These are phyloP conservation scores for Citrullus colocynthis DNA, from an alignment of 306 rosid species.

Conservation along the genomic window DNA sequence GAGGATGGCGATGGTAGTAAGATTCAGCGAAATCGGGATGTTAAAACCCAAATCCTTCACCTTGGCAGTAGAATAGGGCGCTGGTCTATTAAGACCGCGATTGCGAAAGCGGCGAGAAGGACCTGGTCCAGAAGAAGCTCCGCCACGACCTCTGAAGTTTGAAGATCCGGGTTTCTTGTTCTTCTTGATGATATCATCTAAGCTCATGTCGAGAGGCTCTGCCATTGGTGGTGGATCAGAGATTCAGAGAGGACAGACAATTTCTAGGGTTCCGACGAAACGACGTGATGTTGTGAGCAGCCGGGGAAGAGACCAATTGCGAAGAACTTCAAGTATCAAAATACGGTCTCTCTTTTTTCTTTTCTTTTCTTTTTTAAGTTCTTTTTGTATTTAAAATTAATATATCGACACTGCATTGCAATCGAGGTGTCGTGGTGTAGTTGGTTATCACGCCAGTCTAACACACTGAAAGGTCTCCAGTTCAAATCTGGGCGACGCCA, in stretches of 20 bases:
- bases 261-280: constrained; percentile 5
- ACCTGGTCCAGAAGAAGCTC: constrained; percentile 49
- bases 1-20: background rate
- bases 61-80: constrained; percentile 50
- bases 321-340: background rate
- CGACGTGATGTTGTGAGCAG: background rate
- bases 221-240: constrained; percentile 25
- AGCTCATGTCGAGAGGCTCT: constrained; percentile 68
- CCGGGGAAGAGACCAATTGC: too few relatives aligned
- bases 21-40: background rate
- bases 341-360: too few relatives aligned
- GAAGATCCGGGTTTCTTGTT: constrained; percentile 77
- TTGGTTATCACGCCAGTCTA: constrained; percentile 97
- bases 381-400: too few relatives aligned
- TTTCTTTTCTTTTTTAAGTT: too few relatives aligned
- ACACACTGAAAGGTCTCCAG: constrained; percentile 68
- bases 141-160: constrained; percentile 31
- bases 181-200: constrained; percentile 79
- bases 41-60: constrained; percentile 18
- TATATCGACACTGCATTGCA: too few relatives aligned
- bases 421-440: constrained; percentile 34
- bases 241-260: constrained; percentile 4
- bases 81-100: constrained; percentile 50
- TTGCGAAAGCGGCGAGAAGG: constrained; percentile 73
- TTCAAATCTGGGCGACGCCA: constrained; percentile 22